These are phyloP conservation scores for Fusarium marasasianum DNA, from an alignment of 2,329 filamentous ascomycete genomes.

Conservation along the genomic window DNA sequence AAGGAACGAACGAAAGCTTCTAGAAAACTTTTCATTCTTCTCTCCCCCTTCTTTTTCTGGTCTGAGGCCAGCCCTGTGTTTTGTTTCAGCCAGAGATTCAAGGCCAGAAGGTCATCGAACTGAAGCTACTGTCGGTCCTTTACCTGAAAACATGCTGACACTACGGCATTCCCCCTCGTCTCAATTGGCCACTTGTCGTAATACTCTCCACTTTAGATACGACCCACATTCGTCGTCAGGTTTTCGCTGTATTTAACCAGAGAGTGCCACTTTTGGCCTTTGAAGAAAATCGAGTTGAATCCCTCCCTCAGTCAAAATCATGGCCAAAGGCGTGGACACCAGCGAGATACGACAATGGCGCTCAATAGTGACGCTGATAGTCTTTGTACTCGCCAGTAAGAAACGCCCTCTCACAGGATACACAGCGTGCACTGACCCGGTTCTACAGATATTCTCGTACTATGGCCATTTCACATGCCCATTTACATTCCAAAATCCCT, in stretches of 20 bases:
- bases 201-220: background rate
- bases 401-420: slow-evolving; percentile 42
- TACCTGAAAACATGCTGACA: background rate
- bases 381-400: slow-evolving; percentile 77
- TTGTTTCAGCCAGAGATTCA: background rate
- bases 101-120: background rate
- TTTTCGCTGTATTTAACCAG: slow-evolving; percentile 1
- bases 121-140: background rate
- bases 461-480: slow-evolving; percentile 74
- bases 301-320: background rate
- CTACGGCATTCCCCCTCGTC: background rate
- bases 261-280: background rate
- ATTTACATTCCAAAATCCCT: slow-evolving; percentile 65
- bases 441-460: slow-evolving; percentile 70
- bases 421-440: background rate
- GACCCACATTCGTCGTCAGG: background rate
- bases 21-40: background rate
- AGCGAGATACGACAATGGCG: slow-evolving; percentile 68
- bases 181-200: background rate
- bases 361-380: slow-evolving; percentile 75
- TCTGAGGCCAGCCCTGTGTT: background rate
- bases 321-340: slow-evolving; percentile 31
- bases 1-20: background rate
- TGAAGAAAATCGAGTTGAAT: background rate
- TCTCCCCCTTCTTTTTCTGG: background rate